Evolutionary conservation across 257 asterid genomes (phyloP), one percentile per base, ranked within the genome.

Genomic region (Ligustrum vulgare): DNA sequence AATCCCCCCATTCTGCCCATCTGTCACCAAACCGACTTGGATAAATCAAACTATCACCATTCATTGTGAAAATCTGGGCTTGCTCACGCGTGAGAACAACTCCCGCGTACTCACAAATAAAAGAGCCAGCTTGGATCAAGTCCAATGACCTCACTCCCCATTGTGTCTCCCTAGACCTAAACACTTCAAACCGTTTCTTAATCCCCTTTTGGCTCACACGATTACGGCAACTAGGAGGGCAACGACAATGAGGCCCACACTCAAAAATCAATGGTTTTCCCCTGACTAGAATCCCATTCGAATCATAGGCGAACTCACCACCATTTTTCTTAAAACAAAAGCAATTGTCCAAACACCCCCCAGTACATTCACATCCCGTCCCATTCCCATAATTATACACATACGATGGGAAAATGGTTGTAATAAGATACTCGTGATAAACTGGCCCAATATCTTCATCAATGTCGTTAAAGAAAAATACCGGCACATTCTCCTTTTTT

Each of bases 101-200:
- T 60, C 97, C 98, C 2, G 97, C 70, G 70, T 85, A 91, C 85
- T 91, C 97, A 77, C 96, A 88, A 36, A 91, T 85, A 80, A 91
- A 93, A 20, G 96, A 84, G 36, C 97, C 98, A 69, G 97, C 98
- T 73, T 86, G 96, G 73, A 93, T 89, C 84, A 91, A 72, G 78
- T 93, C 96, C 80, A 93, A 71, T 6, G 97, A 88, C 79, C 98
- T 87, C 75, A 93, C 91, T 22, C 97, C 97, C 98, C 98, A 93
- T 51, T 92, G 91, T 33, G 98, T 93, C 79, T 88, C 97, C 73
- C 83, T 86, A 2, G 98, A 93, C 81, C 98, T 90, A 76, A 91
- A 93, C 79, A 93, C 91, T 78, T 93, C 98, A 71, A 93, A 81
- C 33, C 89, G 85, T 69, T 89, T 72, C 84, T 71, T 88, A 36